Base-by-base conservation (phyloP, 1,284 basidiomycete species). In the Fereydounia khargensis region DNA sequence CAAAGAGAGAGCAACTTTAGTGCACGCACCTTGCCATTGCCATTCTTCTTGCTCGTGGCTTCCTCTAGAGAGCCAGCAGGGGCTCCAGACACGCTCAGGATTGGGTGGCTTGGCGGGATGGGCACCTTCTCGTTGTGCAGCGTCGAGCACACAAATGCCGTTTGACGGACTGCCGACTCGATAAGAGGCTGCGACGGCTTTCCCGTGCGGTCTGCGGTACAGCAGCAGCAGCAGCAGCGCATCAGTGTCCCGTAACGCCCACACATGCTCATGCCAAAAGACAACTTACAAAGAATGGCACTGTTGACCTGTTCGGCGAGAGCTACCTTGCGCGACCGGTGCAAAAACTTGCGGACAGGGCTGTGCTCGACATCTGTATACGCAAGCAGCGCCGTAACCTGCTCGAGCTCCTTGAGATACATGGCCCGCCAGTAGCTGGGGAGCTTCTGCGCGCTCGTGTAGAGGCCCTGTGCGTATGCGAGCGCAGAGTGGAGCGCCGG, bases 251-350 rank as follows among this genome's bases (percentile, higher is more conserved):
- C n/a, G n/a, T 6, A 14, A 4, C 6, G 6, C 6, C 6, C 28
- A 30, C 14, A 30, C 28, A 30, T 4, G 28, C 28, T 33, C 17
- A 17, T 9, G 32, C 8, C 10, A 18, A 33, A n/a, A 7, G 33
- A 14, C 5, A 9, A 35, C 33, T 35, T 14, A 35, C 33, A 40
- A 32, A 92, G 77, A 39, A 92, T 88, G 9, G 90, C 90, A 37
- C 83, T 82, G 60, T 91, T 87, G 42, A 94, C 85, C 77, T 91
- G 87, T 48, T 88, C 86, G 1, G 89, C 89, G 5, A 92, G 81
- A 6, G 83, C 83, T 60, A 87, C 85, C 42, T 89, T 81, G 47
- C 88, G 79, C 47, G 82, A 82, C 70, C 85, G 84, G 39, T 81
- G 81, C 48, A 92, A 76, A 73, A 91, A 91, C 39, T 80, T 81